Evolutionary conservation across 345 rosid genomes (phyloP).

Genomic region (Orychophragmus violaceus): DNA sequence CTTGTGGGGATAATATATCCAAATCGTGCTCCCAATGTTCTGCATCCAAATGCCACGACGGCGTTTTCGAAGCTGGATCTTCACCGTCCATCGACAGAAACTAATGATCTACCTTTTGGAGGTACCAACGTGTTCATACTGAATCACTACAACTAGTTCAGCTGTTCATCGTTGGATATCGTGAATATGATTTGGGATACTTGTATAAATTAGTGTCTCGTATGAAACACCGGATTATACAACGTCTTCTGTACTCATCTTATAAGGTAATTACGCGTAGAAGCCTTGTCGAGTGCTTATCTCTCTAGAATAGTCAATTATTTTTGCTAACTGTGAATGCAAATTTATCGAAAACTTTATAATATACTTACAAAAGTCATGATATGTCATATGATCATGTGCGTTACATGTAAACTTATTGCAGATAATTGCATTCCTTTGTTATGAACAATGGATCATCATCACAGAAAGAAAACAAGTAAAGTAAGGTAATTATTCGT

Average conservation of each 20-base stretch:
- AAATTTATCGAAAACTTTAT: background rate
- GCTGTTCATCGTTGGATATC: background rate
- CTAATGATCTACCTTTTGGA: background rate
- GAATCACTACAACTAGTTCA: background rate
- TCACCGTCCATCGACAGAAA: slow-evolving; percentile 13
- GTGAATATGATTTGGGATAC: background rate
- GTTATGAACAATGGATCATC: background rate
- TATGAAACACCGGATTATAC: background rate
- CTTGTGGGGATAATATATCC: slow-evolving; percentile 15
- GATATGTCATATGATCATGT: background rate
- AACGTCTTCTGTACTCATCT: background rate
- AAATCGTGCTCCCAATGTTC: slow-evolving; percentile 26
- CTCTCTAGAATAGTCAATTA: background rate
- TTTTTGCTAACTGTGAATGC: background rate
- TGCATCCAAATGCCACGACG: slow-evolving; percentile 13
- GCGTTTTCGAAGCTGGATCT: background rate
- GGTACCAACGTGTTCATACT: background rate
- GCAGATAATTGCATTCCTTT: background rate
- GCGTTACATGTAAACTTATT: background rate
- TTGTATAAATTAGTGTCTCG: background rate
- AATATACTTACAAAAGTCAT: background rate
- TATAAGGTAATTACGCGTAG: background rate
- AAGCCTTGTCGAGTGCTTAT: background rate
- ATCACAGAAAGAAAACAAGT: background rate
- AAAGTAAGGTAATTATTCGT: background rate